Conservation (phyloP, 2,329 filamentous ascomycete species). For the Sordariomycetes sp. region DNA sequence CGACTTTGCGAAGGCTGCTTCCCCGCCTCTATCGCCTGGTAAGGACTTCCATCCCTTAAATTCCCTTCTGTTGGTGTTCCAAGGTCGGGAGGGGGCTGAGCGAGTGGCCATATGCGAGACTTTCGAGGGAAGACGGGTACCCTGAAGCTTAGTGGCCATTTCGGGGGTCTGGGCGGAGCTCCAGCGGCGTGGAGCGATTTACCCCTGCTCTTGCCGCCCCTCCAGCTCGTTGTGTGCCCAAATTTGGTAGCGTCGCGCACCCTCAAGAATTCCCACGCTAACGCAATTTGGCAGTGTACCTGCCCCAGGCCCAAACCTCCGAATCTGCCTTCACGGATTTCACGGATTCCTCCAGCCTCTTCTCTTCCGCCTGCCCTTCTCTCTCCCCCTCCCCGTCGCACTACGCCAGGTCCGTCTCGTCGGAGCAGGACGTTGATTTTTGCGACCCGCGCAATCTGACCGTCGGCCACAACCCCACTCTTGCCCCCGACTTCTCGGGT, state of each 20-base stretch:
- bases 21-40: constrained; percentile 86
- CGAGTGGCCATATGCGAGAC: too few species aligned
- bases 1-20: constrained; percentile 66
- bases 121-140: too few species aligned
- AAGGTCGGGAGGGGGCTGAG: too few species aligned
- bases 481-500: constrained; percentile 49
- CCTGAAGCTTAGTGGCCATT: too few species aligned
- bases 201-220: too few species aligned
- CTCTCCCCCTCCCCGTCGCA: constrained; percentile 79
- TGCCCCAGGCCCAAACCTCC: constrained; percentile 10
- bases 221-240: background rate
- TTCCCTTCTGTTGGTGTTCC: background rate
- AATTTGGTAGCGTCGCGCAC: background rate
- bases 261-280: background rate
- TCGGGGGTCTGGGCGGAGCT: too few species aligned
- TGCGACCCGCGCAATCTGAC: constrained; percentile 87
- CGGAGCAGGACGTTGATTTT: constrained; percentile 66
- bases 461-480: constrained; percentile 41
- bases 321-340: constrained; percentile 3
- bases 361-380: constrained; percentile 64
- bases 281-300: constrained; percentile 27
- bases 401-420: constrained; percentile 53
- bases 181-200: too few species aligned
- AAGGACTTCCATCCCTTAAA: constrained; percentile 15
- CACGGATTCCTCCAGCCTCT: constrained; percentile 40